Conservation (phyloP, 1,284 basidiomycete species). For the Moniliella sp. region DNA sequence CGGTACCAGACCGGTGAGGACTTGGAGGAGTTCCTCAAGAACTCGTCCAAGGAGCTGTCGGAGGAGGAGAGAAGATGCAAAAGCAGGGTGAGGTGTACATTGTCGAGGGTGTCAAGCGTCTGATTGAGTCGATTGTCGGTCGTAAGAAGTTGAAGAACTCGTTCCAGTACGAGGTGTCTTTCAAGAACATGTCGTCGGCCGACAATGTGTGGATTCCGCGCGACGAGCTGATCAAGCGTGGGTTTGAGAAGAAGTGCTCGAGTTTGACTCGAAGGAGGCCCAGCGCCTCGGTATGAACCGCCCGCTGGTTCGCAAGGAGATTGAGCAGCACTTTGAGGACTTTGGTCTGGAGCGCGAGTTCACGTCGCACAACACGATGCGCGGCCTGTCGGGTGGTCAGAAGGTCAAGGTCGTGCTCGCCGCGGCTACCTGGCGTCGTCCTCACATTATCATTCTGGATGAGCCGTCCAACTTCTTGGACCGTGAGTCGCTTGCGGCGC, state of each 20-base stretch:
- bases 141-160: slow-evolving; percentile 35
- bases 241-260: slow-evolving; percentile 29
- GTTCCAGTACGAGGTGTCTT: slow-evolving; percentile 34
- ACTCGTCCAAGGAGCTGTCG: slow-evolving; percentile 15
- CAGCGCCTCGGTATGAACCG: slow-evolving; percentile 30
- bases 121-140: slow-evolving; percentile 30
- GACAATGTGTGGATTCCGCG: slow-evolving; percentile 31
- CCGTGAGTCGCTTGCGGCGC: slow-evolving; percentile 32
- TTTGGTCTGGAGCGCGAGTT: slow-evolving; percentile 33
- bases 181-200: slow-evolving; percentile 33
- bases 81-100: slow-evolving; percentile 31
- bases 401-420: slow-evolving; percentile 34
- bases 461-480: slow-evolving; percentile 34
- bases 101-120: slow-evolving; percentile 31
- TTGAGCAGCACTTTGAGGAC: slow-evolving; percentile 33
- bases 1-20: slow-evolving; percentile 35
- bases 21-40: slow-evolving; percentile 33
- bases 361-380: slow-evolving; percentile 34
- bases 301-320: slow-evolving; percentile 31
- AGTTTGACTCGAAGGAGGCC: slow-evolving; percentile 27
- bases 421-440: slow-evolving; percentile 31
- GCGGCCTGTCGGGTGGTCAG: slow-evolving; percentile 33
- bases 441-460: slow-evolving; percentile 33
- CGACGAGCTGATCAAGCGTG: slow-evolving; percentile 27
- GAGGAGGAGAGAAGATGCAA: slow-evolving; percentile 21